phyloP scores from a whole-genome alignment of 805 yeast genomes.

The Candida orba region DNA sequence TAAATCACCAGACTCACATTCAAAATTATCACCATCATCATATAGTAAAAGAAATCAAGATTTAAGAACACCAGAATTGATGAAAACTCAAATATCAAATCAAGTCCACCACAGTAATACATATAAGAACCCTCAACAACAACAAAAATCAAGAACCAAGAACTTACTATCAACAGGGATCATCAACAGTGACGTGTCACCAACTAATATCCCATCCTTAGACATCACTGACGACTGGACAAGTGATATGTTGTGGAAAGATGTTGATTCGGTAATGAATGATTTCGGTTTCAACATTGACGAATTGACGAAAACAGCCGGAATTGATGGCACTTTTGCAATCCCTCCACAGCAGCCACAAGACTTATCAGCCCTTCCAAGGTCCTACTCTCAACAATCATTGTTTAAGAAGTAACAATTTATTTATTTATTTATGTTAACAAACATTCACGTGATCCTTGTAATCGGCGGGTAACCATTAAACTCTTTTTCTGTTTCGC shows the following conservation, averaged over 20 bases:
- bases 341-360: constrained; percentile 2
- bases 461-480: constrained; percentile 4
- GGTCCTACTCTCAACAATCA: not conserved
- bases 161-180: not conserved
- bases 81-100: not conserved
- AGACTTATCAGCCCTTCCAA: not conserved
- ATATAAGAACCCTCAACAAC: not conserved
- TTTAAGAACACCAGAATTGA: not conserved
- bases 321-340: not conserved
- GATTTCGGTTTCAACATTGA: constrained; percentile 81
- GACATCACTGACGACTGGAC: constrained; percentile 37
- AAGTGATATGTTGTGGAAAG: constrained; percentile 50
- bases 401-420: not conserved
- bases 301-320: constrained; percentile 10
- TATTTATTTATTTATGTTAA: not conserved
- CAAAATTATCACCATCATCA: not conserved
- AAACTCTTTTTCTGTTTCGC: constrained; percentile 1
- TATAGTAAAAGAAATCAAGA: not conserved
- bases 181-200: constrained; percentile 9
- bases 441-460: not conserved
- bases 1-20: constrained; percentile 13
- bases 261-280: constrained; percentile 83
- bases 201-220: constrained; percentile 21
- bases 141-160: not conserved
- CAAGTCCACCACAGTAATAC: not conserved